Percentiles rank a stretch among this genome's conserved stretches.
phyloP scores from a whole-genome alignment of 805 yeast genomes.

The Deakozyma indianensis region DNA sequence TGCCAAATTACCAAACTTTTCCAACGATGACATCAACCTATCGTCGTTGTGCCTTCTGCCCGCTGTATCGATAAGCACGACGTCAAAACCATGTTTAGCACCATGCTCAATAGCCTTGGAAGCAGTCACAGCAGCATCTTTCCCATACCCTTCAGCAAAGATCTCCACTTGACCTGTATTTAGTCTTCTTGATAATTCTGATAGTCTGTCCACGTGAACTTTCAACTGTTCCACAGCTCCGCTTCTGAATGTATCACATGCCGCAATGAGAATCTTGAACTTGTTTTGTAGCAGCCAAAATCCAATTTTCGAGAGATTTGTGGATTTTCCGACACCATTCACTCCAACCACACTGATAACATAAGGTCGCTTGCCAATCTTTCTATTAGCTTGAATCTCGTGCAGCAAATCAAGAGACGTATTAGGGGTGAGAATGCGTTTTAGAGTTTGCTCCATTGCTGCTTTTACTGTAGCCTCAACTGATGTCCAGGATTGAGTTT shows the following conservation, averaged over 20 bases:
- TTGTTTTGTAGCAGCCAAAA: conserved; percentile 91
- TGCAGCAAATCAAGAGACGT: conserved; percentile 77
- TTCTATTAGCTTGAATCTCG: conserved; percentile 46
- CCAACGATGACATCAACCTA: conserved; percentile 86
- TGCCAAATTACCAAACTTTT: conserved; percentile 90
- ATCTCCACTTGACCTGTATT: conserved; percentile 47
- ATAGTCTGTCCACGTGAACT: conserved; percentile 79
- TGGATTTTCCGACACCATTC: conserved; percentile 95
- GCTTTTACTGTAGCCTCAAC: conserved; percentile 53
- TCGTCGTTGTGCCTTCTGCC: conserved; percentile 95
- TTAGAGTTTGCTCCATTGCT: conserved; percentile 43
- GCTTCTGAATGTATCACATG: conserved; percentile 94
- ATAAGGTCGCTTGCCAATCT: conserved; percentile 41
- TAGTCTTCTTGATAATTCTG: conserved; percentile 43
- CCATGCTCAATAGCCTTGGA: conserved; percentile 80
- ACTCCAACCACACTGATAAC: conserved; percentile 98
- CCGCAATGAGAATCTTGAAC: conserved; percentile 75
- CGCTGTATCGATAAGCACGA: conserved; percentile 90
- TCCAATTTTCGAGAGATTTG: conserved; percentile 85
- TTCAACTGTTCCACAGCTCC: conserved; percentile 98
- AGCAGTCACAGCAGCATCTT: conserved; percentile 93
- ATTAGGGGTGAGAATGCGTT: conserved; percentile 74
- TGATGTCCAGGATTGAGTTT: conserved; percentile 60
- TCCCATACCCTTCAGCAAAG: conserved; percentile 92
- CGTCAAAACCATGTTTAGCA: conserved; percentile 52